Percentiles rank a stretch among this genome's conserved stretches.
These are phyloP conservation scores for Geotrichum citri-aurantii DNA, from an alignment of 1,139 yeast genomes.

Conservation along the genomic window DNA sequence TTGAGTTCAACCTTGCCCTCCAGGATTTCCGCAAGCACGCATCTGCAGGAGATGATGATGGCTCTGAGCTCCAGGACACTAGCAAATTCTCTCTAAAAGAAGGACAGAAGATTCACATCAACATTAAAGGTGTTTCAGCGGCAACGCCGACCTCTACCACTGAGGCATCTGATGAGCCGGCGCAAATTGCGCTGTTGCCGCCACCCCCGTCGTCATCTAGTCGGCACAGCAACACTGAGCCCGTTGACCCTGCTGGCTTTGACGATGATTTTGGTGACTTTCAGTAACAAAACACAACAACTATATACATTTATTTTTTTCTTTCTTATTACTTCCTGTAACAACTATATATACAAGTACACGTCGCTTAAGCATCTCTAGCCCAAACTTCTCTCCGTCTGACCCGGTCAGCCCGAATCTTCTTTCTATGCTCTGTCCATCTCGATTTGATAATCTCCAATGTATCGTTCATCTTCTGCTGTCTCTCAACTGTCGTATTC, in stretches of 20 bases:
- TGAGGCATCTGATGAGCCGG: constrained; percentile 13
- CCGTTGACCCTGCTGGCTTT: constrained; percentile 8
- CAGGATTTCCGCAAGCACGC: constrained; percentile 34
- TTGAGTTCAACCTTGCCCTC: constrained; percentile 39
- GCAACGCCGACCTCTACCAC: constrained; percentile 2
- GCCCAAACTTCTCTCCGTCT: constrained; percentile 60
- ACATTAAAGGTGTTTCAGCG: constrained; percentile 20
- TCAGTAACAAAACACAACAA: constrained; percentile 25
- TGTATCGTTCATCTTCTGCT: constrained; percentile 42
- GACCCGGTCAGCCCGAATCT: constrained; percentile 49
- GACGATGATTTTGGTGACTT: constrained; percentile 45
- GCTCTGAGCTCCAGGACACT: constrained; percentile 23
- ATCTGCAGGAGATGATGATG: constrained; percentile 20
- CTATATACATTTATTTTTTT: constrained; percentile 1
- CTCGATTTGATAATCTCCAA: constrained; percentile 40
- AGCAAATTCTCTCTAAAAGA: constrained; percentile 27
- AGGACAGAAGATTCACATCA: constrained; percentile 30
- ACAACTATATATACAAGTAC: constrained; percentile 1
- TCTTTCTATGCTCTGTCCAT: constrained; percentile 46
- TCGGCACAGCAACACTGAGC: neutral
- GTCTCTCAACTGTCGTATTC: constrained; percentile 38
- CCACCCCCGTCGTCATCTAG: constrained; percentile 19
- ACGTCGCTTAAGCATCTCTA: constrained; percentile 44
- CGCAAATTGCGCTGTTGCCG: constrained; percentile 23
- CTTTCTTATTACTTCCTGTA: neutral